These are phyloP conservation scores for Pythium insidiosum DNA, from an alignment of 352 stramenopile species.

Conservation along the genomic window DNA sequence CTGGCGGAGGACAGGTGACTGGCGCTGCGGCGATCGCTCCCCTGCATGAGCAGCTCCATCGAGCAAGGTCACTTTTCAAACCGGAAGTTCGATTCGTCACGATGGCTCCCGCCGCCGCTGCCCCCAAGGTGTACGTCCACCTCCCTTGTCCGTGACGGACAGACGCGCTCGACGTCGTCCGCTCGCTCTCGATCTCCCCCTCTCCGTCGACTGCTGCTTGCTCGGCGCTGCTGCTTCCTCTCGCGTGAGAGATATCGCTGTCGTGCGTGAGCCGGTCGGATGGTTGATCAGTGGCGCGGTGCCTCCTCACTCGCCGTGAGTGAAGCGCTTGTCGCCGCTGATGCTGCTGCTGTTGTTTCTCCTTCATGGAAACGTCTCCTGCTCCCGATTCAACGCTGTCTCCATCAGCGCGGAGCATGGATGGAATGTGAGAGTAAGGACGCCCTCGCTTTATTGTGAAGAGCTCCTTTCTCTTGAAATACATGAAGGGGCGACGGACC, in stretches of 20 bases:
- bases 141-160: too few relatives aligned
- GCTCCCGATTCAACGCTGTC: slow-evolving; percentile 3
- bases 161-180: too few relatives aligned
- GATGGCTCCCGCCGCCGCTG: slow-evolving; percentile 62
- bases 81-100: slow-evolving; percentile 70
- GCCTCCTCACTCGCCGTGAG: too few relatives aligned
- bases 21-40: not conserved
- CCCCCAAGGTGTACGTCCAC: slow-evolving; percentile 76
- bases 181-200: too few relatives aligned
- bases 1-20: too few relatives aligned
- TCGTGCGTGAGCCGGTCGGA: slow-evolving; percentile 4
- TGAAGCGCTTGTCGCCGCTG: too few relatives aligned
- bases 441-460: not conserved
- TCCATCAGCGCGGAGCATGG: slow-evolving; percentile 20
- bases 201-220: slow-evolving; percentile 2
- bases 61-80: slow-evolving; percentile 91
- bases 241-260: not conserved
- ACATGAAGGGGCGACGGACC: slow-evolving; percentile 30
- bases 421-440: slow-evolving; percentile 85
- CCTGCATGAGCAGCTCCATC: not conserved
- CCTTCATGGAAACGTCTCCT: slow-evolving; percentile 23
- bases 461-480: slow-evolving; percentile 80
- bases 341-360: too few relatives aligned
- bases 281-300: too few relatives aligned
- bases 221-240: not conserved